Evolutionary conservation across 495 filamentous ascomycete species (phyloP).

Genomic region (Aspergillus conjunctus): DNA sequence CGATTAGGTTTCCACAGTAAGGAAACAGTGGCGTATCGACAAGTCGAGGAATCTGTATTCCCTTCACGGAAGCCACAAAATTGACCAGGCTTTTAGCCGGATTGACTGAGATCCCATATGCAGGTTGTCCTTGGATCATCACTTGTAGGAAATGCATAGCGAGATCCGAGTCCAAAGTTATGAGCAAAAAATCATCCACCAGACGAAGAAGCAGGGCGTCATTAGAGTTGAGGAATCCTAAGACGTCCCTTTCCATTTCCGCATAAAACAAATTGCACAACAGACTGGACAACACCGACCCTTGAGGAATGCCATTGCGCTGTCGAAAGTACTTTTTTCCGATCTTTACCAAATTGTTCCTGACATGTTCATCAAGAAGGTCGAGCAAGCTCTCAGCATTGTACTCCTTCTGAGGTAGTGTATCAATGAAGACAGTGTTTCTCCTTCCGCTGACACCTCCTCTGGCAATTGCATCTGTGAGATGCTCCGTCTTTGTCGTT

Average conservation of each 20-base stretch:
- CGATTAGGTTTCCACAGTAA: constrained; percentile 81
- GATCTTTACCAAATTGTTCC: constrained; percentile 81
- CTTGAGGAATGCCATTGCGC: constrained; percentile 88
- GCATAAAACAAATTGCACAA: constrained; percentile 96
- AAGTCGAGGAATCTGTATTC: constrained; percentile 53
- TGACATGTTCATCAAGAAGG: constrained; percentile 74
- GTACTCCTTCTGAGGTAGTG: constrained; percentile 52
- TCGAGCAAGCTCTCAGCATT: constrained; percentile 62
- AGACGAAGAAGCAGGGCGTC: constrained; percentile 74
- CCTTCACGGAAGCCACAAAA: constrained; percentile 68
- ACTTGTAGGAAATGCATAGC: constrained; percentile 70
- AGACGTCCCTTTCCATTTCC: constrained; percentile 68
- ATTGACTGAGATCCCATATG: constrained; percentile 81
- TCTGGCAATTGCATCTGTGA: constrained; percentile 56
- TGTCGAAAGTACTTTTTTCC: constrained; percentile 90
- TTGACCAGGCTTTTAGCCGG: constrained; percentile 81
- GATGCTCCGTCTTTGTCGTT: constrained; percentile 49
- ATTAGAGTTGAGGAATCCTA: constrained; percentile 63
- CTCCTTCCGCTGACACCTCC: constrained; percentile 43
- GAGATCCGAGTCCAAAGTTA: constrained; percentile 67
- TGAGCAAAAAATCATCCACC: constrained; percentile 89
- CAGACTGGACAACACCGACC: constrained; percentile 79
- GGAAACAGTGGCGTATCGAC: constrained; percentile 63
- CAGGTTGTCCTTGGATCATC: constrained; percentile 76
- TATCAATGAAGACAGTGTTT: constrained; percentile 77